Percentiles rank a stretch among this genome's conserved stretches.
Conservation (phyloP, 1,139 yeast genomes). For the Geotrichum cucujoidarum region DNA sequence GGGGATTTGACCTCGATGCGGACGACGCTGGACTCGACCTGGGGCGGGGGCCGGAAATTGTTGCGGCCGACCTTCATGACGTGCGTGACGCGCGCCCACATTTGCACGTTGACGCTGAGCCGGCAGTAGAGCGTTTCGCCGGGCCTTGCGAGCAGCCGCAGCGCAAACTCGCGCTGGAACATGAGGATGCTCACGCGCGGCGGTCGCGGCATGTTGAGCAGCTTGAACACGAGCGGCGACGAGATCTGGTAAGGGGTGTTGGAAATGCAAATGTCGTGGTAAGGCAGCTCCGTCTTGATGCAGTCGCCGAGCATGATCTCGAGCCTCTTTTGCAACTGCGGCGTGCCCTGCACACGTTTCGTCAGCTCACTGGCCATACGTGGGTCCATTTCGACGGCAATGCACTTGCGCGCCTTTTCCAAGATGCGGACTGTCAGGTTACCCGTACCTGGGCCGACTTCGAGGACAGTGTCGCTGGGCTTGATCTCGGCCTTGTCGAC, state of each 20-base stretch:
- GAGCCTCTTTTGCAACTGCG: conserved; percentile 72
- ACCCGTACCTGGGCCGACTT: conserved; percentile 99
- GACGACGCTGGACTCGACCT: conserved; percentile 95
- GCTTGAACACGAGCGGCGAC: conserved; percentile 89
- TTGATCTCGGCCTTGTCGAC: conserved; percentile 92
- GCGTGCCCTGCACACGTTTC: conserved; percentile 95
- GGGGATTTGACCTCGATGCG: conserved; percentile 88
- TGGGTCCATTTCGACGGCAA: conserved; percentile 98
- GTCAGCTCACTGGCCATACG: conserved; percentile 98
- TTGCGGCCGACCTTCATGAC: conserved; percentile 97
- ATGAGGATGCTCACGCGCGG: conserved; percentile 92
- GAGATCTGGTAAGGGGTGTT: conserved; percentile 98
- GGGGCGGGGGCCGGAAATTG: conserved; percentile 97
- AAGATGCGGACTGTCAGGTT: conserved; percentile 88
- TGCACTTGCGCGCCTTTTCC: conserved; percentile 85
- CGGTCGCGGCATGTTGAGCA: conserved; percentile 85
- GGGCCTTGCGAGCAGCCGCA: conserved; percentile 88
- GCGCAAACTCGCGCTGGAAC: conserved; percentile 97
- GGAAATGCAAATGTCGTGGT: conserved; percentile 92
- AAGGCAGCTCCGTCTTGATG: conserved; percentile 92
- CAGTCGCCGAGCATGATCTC: conserved; percentile 93
- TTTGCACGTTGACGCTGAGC: conserved; percentile 91
- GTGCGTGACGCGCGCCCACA: conserved; percentile 99
- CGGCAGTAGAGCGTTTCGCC: conserved; percentile 92
- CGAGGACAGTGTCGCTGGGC: conserved; percentile 89